Evolutionary conservation across 352 stramenopile species (phyloP).

Genomic region (Pythium sp.): DNA sequence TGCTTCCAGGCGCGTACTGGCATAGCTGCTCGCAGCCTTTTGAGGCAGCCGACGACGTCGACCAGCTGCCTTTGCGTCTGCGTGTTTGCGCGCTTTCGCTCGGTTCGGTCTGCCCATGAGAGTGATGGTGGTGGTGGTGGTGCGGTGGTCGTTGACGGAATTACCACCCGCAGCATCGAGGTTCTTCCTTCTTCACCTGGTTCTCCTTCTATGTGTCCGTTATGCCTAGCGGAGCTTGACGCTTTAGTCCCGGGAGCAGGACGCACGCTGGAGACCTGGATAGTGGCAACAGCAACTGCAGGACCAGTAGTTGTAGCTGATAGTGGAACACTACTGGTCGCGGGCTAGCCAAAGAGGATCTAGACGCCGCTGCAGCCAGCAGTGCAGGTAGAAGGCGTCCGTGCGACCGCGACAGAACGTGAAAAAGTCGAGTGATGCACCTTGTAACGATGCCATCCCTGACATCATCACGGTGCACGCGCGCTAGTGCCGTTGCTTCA

Average conservation of each 20-base stretch:
- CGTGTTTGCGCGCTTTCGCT: neutral
- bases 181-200: neutral
- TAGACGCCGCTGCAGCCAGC: constrained; percentile 1
- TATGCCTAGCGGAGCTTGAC: too few species aligned
- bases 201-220: neutral
- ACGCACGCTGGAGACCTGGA: neutral
- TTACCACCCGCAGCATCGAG: too few species aligned
- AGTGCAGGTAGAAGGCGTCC: constrained; percentile 2
- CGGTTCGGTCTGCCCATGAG: neutral
- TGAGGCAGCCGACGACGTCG: neutral
- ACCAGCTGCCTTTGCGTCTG: neutral
- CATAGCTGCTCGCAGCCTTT: neutral
- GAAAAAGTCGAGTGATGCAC: neutral
- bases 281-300: neutral
- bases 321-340: neutral
- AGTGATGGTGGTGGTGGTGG: too few species aligned
- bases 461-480: neutral
- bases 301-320: too few species aligned
- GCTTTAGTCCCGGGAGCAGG: too few species aligned
- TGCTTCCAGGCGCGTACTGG: neutral
- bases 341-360: neutral
- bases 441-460: neutral
- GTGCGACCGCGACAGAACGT: neutral
- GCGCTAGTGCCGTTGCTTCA: neutral
- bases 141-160: too few species aligned